Evolutionary conservation across 768 basidiomycete genomes (phyloP), one percentile per base, ranked within the genome.

Genomic region (Agaricus sinodeliciosus): DNA sequence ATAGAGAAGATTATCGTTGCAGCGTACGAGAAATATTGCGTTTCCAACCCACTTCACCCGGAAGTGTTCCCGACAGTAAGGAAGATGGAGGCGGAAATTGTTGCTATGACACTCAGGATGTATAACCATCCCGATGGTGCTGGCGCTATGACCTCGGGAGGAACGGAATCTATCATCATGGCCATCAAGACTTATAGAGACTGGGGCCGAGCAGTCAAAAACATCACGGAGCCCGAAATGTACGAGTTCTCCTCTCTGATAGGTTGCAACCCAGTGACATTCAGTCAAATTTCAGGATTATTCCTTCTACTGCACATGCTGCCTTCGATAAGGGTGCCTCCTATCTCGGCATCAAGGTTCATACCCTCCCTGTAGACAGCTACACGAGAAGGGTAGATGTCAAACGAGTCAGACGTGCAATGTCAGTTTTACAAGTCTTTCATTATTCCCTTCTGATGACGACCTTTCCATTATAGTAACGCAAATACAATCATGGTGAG

Each of bases 81-180:
- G 44, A 94, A 95, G 71, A 99, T 99, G 95, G 95, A 99, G 62
- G 90, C 93, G 13, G 94, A 97, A 62, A 80, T 94, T 25, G 91
- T 94, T 41, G 75, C 88, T 9, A 93, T 93, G 87, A 88, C 85
- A 56, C 73, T 95, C 43, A 78, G 79, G 53, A 74, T 94, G 75
- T 97, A 87, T 72, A 84, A 90, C 62, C 84, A 86, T 57, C 87
- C 92, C 1, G 71, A 79, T 45, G 90, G 92, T 9, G 94, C 92
- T 9, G 95, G 95, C 11, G 85, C 84, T 5, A 97, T 94, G 68
- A 99, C 95, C 1, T 87, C 87, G 0, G 95, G 95, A 12, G 95
- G 95, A 5, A 99, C 95, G 0, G 95, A 99, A 65, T 90, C 88
- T 18, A 97, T 98, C 59, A 73, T 99, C 45, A 94, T 97, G 93